Percentiles rank a stretch among this genome's conserved stretches.
Evolutionary conservation across 108 stramenopile genomes (phyloP).

Genomic region (Heterococcus sp.): DNA sequence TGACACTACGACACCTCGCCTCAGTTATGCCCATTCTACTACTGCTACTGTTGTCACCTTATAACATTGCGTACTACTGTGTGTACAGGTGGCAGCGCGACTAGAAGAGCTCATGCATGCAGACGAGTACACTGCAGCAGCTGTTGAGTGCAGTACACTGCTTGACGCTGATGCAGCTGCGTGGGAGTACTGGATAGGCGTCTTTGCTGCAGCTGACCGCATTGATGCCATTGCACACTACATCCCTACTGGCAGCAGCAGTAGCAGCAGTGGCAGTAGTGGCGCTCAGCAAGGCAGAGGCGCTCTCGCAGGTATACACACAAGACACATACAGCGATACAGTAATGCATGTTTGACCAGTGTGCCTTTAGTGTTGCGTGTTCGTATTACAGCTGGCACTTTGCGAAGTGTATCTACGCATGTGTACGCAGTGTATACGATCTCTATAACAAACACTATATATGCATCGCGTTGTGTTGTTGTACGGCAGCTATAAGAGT

Average conservation of each 20-base stretch:
- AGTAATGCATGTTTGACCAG: no score
- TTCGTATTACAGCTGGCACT: no score
- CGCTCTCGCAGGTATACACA: neutral
- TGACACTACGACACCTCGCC: neutral
- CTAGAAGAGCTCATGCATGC: slow-evolving; percentile 38
- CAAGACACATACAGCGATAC: no score
- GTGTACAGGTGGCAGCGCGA: neutral
- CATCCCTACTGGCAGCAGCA: no score
- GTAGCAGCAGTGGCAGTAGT: no score
- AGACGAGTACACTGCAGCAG: slow-evolving; percentile 30
- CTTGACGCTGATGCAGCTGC: slow-evolving; percentile 29
- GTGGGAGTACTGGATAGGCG: slow-evolving; percentile 54
- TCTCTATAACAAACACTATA: no score
- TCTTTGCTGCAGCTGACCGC: slow-evolving; percentile 14
- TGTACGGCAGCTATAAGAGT: no score
- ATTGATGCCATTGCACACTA: slow-evolving; percentile 34
- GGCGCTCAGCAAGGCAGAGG: no score
- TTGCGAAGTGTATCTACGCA: no score
- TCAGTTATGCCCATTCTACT: no score
- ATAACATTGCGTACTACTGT: neutral
- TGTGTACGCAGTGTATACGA: neutral
- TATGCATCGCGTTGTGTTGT: no score
- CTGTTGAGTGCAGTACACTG: slow-evolving; percentile 38
- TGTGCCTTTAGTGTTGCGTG: no score
- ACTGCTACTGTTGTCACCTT: neutral